These are phyloP conservation scores for Andrographis paniculata DNA, from an alignment of 305 asterid species.

Conservation along the genomic window DNA sequence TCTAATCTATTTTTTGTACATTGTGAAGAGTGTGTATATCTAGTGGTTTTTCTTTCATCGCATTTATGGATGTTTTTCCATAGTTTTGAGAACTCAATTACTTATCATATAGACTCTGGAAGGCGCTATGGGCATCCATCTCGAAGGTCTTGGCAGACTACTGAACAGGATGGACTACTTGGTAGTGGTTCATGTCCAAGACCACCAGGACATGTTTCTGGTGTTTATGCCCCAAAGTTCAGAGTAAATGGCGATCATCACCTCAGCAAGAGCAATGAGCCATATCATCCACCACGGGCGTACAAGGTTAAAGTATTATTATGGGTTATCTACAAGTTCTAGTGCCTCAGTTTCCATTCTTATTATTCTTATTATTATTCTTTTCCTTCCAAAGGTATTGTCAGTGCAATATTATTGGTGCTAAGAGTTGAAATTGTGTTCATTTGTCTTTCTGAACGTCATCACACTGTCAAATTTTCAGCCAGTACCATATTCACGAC, in stretches of 20 bases:
- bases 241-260: constrained; percentile 51
- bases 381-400: too few species aligned
- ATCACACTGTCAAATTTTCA: constrained; percentile 21
- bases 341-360: background rate
- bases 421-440: background rate
- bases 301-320: constrained; percentile 50
- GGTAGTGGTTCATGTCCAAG: constrained; percentile 97
- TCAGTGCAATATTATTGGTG: constrained; percentile 12
- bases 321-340: background rate
- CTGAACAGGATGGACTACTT: constrained; percentile 95
- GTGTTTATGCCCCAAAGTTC: constrained; percentile 47
- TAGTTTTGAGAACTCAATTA: background rate
- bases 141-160: constrained; percentile 70
- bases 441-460: constrained; percentile 9
- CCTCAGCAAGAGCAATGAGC: constrained; percentile 67
- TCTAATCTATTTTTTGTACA: too few species aligned
- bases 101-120: constrained; percentile 52
- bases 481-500: constrained; percentile 65
- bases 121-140: constrained; percentile 53
- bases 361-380: background rate
- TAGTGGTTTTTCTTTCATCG: background rate
- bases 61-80: background rate
- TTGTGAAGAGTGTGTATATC: too few species aligned
- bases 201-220: constrained; percentile 60
- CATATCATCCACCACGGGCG: constrained; percentile 97